Percentiles rank a stretch among this genome's conserved stretches.
Evolutionary conservation across 805 yeast species (phyloP).

Genomic region (Saturnispora hagleri): DNA sequence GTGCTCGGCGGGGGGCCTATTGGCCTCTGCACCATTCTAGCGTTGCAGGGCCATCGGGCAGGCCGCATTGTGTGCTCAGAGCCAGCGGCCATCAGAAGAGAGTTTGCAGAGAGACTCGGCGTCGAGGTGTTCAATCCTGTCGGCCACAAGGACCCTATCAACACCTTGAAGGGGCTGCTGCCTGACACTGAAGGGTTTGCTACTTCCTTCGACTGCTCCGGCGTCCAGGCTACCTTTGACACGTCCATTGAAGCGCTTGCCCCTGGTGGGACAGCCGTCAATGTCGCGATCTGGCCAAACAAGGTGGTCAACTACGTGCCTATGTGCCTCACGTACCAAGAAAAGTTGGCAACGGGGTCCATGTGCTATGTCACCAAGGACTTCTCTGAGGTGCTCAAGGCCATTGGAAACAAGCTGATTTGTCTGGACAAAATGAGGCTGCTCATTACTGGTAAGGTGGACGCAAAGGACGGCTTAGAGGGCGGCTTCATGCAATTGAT

Average conservation of each 20-base stretch:
- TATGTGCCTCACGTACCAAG: slow-evolving; percentile 46
- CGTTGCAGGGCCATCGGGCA: slow-evolving; percentile 40
- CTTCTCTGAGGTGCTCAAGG: slow-evolving; percentile 46
- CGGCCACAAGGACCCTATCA: slow-evolving; percentile 30
- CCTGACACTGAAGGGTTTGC: slow-evolving; percentile 39
- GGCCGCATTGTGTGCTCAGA: slow-evolving; percentile 49
- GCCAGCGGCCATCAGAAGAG: slow-evolving; percentile 53
- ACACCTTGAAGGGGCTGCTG: slow-evolving; percentile 30
- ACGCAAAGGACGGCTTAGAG: slow-evolving; percentile 41
- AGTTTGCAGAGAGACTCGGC: slow-evolving; percentile 43
- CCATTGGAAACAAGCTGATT: slow-evolving; percentile 40
- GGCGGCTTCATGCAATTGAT: slow-evolving; percentile 45
- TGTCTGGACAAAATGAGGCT: slow-evolving; percentile 33
- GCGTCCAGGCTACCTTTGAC: slow-evolving; percentile 43
- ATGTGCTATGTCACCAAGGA: slow-evolving; percentile 52
- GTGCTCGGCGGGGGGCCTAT: slow-evolving; percentile 58
- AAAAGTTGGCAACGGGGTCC: slow-evolving; percentile 49
- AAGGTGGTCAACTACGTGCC: slow-evolving; percentile 41
- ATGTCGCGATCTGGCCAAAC: slow-evolving; percentile 58
- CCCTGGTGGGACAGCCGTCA: slow-evolving; percentile 49
- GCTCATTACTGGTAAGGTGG: slow-evolving; percentile 46
- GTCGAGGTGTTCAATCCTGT: slow-evolving; percentile 45
- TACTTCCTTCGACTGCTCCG: slow-evolving; percentile 46
- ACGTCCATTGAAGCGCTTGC: slow-evolving; percentile 42
- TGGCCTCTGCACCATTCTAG: slow-evolving; percentile 50